Evolutionary conservation across 148 eudicot species (phyloP), one percentile per base, ranked within the genome.

Genomic region (Dianthus caryophyllus): DNA sequence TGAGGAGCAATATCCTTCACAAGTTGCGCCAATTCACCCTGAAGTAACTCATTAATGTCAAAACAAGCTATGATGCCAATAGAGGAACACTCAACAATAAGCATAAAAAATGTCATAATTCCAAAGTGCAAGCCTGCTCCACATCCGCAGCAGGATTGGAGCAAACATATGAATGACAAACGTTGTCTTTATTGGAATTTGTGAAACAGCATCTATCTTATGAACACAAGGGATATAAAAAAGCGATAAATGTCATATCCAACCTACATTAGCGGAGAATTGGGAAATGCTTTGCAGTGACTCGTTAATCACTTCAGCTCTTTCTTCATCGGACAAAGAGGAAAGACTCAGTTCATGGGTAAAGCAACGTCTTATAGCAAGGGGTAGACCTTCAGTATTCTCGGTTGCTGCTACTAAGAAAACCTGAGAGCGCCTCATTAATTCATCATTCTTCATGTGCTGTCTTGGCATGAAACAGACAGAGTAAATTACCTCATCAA

Each of bases 321-420:
- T 90, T 71, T 90, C 91, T 69, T 90, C 98, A 72, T 90, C 97
- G 68, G 82, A 84, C 69, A 90, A 78, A 75, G 92, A 78, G 67
- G 84, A 91, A 81, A 94, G 81, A 66, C 80, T 82, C 63, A 94
- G 82, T 76, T 94, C 98, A 75, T 94, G 98, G 64, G 88, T 94
- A 74, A 94, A 94, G 77, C 98, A 88, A 55, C 98, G 92, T 70
- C 97, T 90, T 47, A 94, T 88, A 73, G 79, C 74, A 75, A 89
- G 80, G 38, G 98, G 92, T 68, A 94, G 78, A 59, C 98, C 97
- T 83, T 94, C 96, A 54, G 88, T 72, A 75, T 75, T 86, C 76
- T 88, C 97, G 58, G 91, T 82, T 70, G 90, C 79, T 60, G 96
- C 98, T 76, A 94, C 73, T 67, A 94, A 65, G 62, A 87, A 74